These are phyloP conservation scores for Ophiosphaerella narmari DNA, from an alignment of 2,329 filamentous ascomycete genomes.

Conservation along the genomic window DNA sequence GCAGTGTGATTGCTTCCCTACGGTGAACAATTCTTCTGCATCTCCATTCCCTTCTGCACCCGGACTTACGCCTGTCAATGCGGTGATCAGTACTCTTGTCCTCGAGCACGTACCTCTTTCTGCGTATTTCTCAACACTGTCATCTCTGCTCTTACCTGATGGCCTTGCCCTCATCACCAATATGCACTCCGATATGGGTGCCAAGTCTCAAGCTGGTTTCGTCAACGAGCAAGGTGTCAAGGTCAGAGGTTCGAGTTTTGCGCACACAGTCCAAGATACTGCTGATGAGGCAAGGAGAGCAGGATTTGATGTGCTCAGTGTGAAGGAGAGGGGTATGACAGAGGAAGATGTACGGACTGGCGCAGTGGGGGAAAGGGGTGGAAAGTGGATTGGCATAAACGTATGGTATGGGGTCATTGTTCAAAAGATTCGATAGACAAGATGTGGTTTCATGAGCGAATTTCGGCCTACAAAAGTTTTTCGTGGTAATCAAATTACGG, in stretches of 20 bases:
- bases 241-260: slow-evolving; percentile 63
- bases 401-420: slow-evolving; percentile 48
- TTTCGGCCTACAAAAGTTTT: too few relatives aligned
- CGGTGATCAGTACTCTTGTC: slow-evolving; percentile 65
- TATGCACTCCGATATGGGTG: slow-evolving; percentile 70
- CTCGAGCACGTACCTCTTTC: slow-evolving; percentile 65
- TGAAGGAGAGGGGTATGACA: slow-evolving; percentile 37
- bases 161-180: slow-evolving; percentile 66
- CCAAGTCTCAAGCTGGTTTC: slow-evolving; percentile 65
- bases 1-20: slow-evolving; percentile 39
- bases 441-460: background rate
- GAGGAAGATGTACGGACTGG: slow-evolving; percentile 36
- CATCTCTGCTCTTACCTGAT: slow-evolving; percentile 49
- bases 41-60: slow-evolving; percentile 28
- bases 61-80: slow-evolving; percentile 41
- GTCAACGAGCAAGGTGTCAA: slow-evolving; percentile 58
- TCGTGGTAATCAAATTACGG: too few relatives aligned
- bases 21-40: slow-evolving; percentile 8
- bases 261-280: slow-evolving; percentile 59
- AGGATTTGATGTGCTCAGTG: slow-evolving; percentile 37
- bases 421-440: slow-evolving; percentile 13
- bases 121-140: slow-evolving; percentile 56
- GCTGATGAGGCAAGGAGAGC: slow-evolving; percentile 51
- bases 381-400: slow-evolving; percentile 48
- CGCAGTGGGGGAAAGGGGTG: slow-evolving; percentile 39